phyloP scores from a whole-genome alignment of 1,284 basidiomycete genomes.

The Mrakiaceae sp. region DNA sequence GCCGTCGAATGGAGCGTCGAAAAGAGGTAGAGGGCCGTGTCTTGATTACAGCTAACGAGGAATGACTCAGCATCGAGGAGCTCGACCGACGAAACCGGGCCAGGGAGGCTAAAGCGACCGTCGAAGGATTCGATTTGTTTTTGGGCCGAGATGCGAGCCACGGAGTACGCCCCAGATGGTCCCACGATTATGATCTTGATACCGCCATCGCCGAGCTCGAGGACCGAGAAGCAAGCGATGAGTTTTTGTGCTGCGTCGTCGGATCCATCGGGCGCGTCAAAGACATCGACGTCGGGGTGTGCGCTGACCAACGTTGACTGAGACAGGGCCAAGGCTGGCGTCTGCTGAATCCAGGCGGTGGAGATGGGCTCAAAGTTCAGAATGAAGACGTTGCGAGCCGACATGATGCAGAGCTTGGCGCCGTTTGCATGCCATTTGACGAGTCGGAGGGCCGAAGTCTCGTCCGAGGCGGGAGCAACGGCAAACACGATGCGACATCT shows the following conservation, averaged over 20 bases:
- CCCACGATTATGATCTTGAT: slow-evolving; percentile 34
- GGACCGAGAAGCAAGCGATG: background rate
- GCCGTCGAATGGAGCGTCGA: slow-evolving; percentile 42
- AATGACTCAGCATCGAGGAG: slow-evolving; percentile 62
- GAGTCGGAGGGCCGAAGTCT: slow-evolving; percentile 47
- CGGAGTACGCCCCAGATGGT: no score
- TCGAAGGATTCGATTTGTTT: background rate
- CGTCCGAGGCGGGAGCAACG: slow-evolving; percentile 45
- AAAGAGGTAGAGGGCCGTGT: slow-evolving; percentile 59
- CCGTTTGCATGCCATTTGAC: slow-evolving; percentile 63
- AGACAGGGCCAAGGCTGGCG: background rate
- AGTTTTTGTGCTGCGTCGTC: slow-evolving; percentile 39
- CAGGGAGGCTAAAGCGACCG: background rate
- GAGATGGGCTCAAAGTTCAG: slow-evolving; percentile 39
- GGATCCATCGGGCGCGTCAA: slow-evolving; percentile 46
- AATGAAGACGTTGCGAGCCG: slow-evolving; percentile 56
- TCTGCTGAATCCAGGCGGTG: background rate
- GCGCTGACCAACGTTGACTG: background rate
- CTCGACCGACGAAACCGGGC: slow-evolving; percentile 48
- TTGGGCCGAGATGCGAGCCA: no score
- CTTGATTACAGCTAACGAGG: slow-evolving; percentile 63
- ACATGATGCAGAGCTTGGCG: slow-evolving; percentile 62
- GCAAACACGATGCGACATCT: slow-evolving; percentile 43
- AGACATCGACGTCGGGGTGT: slow-evolving; percentile 29
- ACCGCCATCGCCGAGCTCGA: background rate